Conservation (phyloP, 1,139 yeast genomes). For the Taiozyma sp. region DNA sequence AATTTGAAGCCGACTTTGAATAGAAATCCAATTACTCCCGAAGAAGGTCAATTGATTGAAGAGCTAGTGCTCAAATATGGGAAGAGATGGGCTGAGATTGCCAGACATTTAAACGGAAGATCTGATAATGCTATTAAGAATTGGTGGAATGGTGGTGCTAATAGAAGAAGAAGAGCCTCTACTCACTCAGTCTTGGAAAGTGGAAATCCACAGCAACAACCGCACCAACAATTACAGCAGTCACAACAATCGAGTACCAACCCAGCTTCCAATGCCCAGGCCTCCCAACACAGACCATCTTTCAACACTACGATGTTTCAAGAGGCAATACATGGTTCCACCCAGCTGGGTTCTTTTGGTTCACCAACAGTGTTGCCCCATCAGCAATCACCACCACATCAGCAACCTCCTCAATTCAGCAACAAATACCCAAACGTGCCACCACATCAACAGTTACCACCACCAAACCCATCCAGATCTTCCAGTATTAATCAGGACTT, state of each 20-base stretch:
- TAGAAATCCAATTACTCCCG: constrained; percentile 75
- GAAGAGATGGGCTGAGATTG: constrained; percentile 92
- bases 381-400: constrained; percentile 1
- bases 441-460: constrained; percentile 8
- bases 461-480: constrained; percentile 15
- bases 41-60: constrained; percentile 80
- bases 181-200: constrained; percentile 17
- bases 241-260: constrained; percentile 3
- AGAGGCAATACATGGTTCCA: neutral
- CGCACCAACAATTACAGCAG: constrained; percentile 5
- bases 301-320: constrained; percentile 17
- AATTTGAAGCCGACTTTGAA: constrained; percentile 81
- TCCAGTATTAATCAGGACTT: constrained; percentile 20
- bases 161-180: constrained; percentile 44
- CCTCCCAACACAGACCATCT: constrained; percentile 8
- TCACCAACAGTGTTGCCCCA: neutral
- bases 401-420: neutral
- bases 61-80: constrained; percentile 75
- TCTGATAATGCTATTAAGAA: constrained; percentile 89
- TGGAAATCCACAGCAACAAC: constrained; percentile 1
- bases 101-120: constrained; percentile 80
- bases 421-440: neutral
- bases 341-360: neutral
- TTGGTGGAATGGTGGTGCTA: constrained; percentile 97
- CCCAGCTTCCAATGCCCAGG: constrained; percentile 9